A percentile compares a stretch with the other conserved stretches of the same genome.
phyloP scores from a whole-genome alignment of 2,329 filamentous ascomycete species.

The Beauveria bassiana region DNA sequence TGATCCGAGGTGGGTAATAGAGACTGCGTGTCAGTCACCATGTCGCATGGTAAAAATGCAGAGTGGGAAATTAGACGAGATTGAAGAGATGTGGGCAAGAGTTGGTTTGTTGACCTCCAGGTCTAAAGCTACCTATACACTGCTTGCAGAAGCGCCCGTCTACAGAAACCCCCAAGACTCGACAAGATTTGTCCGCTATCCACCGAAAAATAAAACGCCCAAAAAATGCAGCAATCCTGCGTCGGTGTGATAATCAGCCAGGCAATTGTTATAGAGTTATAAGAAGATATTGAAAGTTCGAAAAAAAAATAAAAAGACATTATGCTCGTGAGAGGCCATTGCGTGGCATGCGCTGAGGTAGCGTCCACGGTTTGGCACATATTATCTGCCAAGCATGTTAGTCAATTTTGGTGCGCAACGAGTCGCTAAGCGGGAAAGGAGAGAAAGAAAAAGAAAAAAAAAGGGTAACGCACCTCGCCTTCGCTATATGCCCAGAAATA shows the following conservation, averaged over 20 bases:
- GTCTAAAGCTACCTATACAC: background rate
- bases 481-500: constrained; percentile 98
- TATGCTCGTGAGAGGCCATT: constrained; percentile 15
- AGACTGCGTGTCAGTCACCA: background rate
- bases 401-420: constrained; percentile 7
- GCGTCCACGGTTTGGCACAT: constrained; percentile 61
- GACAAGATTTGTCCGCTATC: background rate
- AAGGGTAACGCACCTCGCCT: constrained; percentile 65
- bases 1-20: no score
- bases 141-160: background rate
- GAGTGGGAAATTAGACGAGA: background rate
- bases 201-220: constrained; percentile 2
- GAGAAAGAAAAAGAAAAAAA: no score
- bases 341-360: constrained; percentile 46
- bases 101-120: background rate
- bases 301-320: background rate
- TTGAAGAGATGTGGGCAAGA: background rate
- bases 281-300: background rate
- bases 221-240: background rate
- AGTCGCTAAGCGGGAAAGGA: background rate
- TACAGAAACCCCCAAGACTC: constrained; percentile 1
- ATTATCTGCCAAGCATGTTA: constrained; percentile 44
- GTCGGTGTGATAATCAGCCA: constrained; percentile 2
- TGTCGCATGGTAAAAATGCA: background rate
- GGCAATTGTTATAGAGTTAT: background rate